Evolutionary conservation across 1,284 basidiomycete genomes (phyloP), one percentile per base, ranked within the genome.

Genomic region (Trametes hirsuta): DNA sequence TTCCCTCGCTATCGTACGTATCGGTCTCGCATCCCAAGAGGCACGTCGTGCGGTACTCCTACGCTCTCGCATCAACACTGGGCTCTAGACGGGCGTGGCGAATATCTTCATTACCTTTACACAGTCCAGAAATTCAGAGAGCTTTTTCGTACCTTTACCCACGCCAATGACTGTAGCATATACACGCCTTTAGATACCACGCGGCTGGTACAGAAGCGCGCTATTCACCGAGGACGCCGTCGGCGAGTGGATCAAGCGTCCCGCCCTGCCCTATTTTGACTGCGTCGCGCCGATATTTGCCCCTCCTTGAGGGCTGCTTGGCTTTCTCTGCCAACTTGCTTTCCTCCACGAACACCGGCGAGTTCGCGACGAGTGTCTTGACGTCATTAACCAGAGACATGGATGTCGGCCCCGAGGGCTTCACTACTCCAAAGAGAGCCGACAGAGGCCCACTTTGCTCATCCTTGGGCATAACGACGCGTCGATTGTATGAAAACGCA

Each of bases 221-320:
- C 25, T 39, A 58, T 61, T 63, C 72, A 92, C 91, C 91, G 63
- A 94, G 79, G 21, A 97, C 94, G 47, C 95, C 95, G 72, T 95
- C 91, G n/a, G 97, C 97, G 18, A 99, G 82, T 11, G 97, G 97
- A 78, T 99, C 97, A 47, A 99, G 79, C 3, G 97, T 99, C 15
- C 95, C 95, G 47, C 94, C 94, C 75, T 96, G 94, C 1, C 95
- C 95, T 47, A 96, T 84, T 75, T 97, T 97, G 53, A 94, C 74
- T 22, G 68, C 67, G 2, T 71, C 80, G 46, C 77, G 76, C 24
- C 74, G 77, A 55, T 74, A 76, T 62, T 76, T 82, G 52, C 73
- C 76, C 56, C 69, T 73, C 57, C 76, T 73, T 39, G 61, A 51
- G 66, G 73, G 47, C 68, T 75, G 69, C 70, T 74, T 68, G 74